Conservation (phyloP, 345 rosid genomes). For the Brassica incana region DNA sequence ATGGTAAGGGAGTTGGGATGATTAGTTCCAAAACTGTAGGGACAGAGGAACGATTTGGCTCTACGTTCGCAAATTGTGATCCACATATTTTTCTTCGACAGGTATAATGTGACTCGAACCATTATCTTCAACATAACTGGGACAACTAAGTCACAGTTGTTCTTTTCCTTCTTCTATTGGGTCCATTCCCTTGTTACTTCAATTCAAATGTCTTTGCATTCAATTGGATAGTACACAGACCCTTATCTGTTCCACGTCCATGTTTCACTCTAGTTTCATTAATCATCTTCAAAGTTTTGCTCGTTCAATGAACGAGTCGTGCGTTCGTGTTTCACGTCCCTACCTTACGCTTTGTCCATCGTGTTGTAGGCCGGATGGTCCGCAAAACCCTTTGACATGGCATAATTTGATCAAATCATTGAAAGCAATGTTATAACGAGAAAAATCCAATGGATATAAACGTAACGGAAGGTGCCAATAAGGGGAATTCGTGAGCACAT, state of each 20-base stretch:
- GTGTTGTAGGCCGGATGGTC: constrained; percentile 36
- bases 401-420: constrained; percentile 21
- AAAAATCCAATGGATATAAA: constrained; percentile 34
- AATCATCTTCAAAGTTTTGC: constrained; percentile 31
- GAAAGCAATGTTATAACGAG: constrained; percentile 28
- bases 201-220: constrained; percentile 24
- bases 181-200: constrained; percentile 40
- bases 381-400: constrained; percentile 10
- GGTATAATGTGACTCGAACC: constrained; percentile 38
- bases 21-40: constrained; percentile 35
- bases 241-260: constrained; percentile 34
- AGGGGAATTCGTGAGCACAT: constrained; percentile 36
- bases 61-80: constrained; percentile 21
- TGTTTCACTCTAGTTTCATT: constrained; percentile 21
- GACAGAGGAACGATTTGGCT: constrained; percentile 31
- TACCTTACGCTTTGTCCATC: constrained; percentile 35
- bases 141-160: constrained; percentile 38
- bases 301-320: constrained; percentile 27
- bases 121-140: constrained; percentile 36
- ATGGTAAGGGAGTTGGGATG: constrained; percentile 32
- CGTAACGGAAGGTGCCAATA: constrained; percentile 31
- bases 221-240: constrained; percentile 12
- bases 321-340: constrained; percentile 34
- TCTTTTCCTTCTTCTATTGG: constrained; percentile 29
- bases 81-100: constrained; percentile 39